Evolutionary conservation across 75 land plant genomes (phyloP).

Genomic region (Sequoia sempervirens): DNA sequence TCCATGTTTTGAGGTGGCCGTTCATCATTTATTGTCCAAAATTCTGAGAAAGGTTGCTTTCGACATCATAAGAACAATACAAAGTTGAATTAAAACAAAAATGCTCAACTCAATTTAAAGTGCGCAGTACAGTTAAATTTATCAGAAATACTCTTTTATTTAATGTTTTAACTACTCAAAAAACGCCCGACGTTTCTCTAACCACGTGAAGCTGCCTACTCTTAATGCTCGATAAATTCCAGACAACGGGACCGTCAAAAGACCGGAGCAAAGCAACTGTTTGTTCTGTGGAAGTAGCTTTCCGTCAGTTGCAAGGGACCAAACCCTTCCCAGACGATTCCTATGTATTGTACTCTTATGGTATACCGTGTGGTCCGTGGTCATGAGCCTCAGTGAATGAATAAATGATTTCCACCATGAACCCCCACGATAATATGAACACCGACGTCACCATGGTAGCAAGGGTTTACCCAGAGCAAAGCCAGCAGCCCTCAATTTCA

Average conservation of each 20-base stretch:
- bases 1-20: too few relatives aligned
- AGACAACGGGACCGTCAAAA: neutral
- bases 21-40: too few relatives aligned
- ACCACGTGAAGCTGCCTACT: too few relatives aligned
- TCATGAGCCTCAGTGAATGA: neutral
- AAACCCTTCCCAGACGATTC: neutral
- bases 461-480: slow-evolving; percentile 4
- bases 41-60: too few relatives aligned
- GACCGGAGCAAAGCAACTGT: neutral
- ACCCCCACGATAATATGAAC: neutral
- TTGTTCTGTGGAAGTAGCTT: neutral
- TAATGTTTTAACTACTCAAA: too few relatives aligned
- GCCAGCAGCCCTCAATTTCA: neutral
- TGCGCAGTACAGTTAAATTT: too few relatives aligned
- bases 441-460: neutral
- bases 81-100: too few relatives aligned
- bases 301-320: neutral
- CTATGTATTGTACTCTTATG: neutral
- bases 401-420: neutral
- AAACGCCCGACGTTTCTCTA: too few relatives aligned
- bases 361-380: neutral
- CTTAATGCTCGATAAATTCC: too few relatives aligned
- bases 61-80: too few relatives aligned
- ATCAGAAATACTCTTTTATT: too few relatives aligned
- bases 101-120: too few relatives aligned